phyloP scores from a whole-genome alignment of 768 basidiomycete species.

The Nidularia pulvinata region DNA sequence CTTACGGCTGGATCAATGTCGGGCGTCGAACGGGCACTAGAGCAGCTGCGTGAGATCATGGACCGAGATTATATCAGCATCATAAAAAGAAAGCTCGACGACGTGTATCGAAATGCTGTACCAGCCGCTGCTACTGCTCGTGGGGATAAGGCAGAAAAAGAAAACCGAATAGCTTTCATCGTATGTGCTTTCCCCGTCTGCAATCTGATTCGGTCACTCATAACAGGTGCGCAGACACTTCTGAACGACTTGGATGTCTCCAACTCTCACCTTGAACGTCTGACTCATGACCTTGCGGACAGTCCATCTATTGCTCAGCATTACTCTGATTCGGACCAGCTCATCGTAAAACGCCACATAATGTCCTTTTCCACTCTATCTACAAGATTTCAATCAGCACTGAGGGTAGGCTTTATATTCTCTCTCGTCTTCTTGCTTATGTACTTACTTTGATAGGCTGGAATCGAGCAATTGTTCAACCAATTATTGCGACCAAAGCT shows the following conservation, averaged over 20 bases:
- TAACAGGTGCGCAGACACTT: constrained; percentile 54
- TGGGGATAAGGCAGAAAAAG: constrained; percentile 78
- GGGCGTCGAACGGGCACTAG: constrained; percentile 57
- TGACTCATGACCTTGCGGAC: constrained; percentile 63
- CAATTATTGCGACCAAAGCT: constrained; percentile 89
- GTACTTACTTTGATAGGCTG: constrained; percentile 43
- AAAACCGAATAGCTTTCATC: constrained; percentile 79
- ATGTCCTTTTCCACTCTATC: constrained; percentile 51
- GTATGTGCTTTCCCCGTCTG: constrained; percentile 43
- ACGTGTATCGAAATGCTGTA: constrained; percentile 68
- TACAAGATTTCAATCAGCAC: constrained; percentile 65
- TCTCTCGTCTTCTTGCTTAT: background rate
- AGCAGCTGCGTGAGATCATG: constrained; percentile 69
- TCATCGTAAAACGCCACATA: constrained; percentile 45
- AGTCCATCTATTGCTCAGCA: constrained; percentile 62
- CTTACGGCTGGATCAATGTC: constrained; percentile 73
- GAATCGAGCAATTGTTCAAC: constrained; percentile 94
- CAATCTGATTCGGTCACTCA: background rate
- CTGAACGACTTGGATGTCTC: constrained; percentile 97
- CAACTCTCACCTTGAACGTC: constrained; percentile 83
- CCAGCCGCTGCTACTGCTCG: constrained; percentile 42
- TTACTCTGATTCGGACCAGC: constrained; percentile 61
- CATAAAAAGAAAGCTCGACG: constrained; percentile 85
- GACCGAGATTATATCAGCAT: constrained; percentile 83
- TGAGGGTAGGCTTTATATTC: constrained; percentile 53